Evolutionary conservation across 768 basidiomycete species (phyloP).

Genomic region (Kwoniella pini): DNA sequence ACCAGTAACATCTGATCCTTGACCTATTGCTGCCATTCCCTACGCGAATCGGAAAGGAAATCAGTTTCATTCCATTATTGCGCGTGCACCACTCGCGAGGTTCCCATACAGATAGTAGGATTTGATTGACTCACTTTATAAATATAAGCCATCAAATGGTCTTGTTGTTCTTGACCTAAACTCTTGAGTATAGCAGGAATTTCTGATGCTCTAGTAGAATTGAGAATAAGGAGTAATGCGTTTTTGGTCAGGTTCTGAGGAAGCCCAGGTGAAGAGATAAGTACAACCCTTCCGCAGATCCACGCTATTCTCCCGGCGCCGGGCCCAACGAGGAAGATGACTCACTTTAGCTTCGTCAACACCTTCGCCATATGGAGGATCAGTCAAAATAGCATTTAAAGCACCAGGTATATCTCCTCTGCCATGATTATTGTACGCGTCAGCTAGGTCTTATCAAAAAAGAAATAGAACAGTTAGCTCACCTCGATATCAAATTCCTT

Average conservation of each 20-base stretch:
- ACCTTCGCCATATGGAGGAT: constrained; percentile 82
- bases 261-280: neutral
- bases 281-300: no score
- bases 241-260: constrained; percentile 73
- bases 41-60: neutral
- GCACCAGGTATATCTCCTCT: constrained; percentile 80
- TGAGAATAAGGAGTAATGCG: constrained; percentile 81
- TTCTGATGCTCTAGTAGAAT: constrained; percentile 88
- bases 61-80: no score
- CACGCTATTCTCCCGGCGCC: no score
- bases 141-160: constrained; percentile 94
- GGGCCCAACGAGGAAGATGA: no score
- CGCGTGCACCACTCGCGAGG: neutral
- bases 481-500: constrained; percentile 73
- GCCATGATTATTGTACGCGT: neutral
- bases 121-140: constrained; percentile 66
- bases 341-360: constrained; percentile 87
- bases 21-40: constrained; percentile 74
- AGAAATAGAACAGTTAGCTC: constrained; percentile 43
- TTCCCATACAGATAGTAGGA: neutral
- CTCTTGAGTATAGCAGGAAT: constrained; percentile 73
- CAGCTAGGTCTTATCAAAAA: neutral
- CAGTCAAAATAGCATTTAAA: constrained; percentile 68
- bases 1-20: constrained; percentile 64
- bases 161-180: constrained; percentile 59